A percentile compares a stretch with the other conserved stretches of the same genome.
phyloP scores from a whole-genome alignment of 2,329 filamentous ascomycete genomes.

The Dactylellina haptotyla region DNA sequence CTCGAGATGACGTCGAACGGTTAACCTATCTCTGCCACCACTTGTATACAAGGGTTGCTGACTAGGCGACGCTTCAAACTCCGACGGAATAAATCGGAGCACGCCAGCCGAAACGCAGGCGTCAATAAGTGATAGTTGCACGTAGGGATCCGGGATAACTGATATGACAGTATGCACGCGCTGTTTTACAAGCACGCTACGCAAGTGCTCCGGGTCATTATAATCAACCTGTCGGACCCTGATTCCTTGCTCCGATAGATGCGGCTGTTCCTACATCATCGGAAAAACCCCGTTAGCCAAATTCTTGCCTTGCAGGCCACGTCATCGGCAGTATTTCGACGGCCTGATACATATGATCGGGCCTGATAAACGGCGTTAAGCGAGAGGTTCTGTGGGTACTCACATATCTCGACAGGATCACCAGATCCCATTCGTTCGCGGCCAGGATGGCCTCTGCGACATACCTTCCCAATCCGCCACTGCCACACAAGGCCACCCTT shows the following conservation, averaged over 20 bases:
- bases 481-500: slow-evolving; percentile 57
- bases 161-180: slow-evolving; percentile 56
- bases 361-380: slow-evolving; percentile 38
- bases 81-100: slow-evolving; percentile 55
- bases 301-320: slow-evolving; percentile 30
- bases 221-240: slow-evolving; percentile 56
- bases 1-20: slow-evolving; percentile 54
- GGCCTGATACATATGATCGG: slow-evolving; percentile 8
- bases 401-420: slow-evolving; percentile 57
- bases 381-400: slow-evolving; percentile 41
- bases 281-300: slow-evolving; percentile 39
- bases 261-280: slow-evolving; percentile 51
- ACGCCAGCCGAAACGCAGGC: slow-evolving; percentile 56
- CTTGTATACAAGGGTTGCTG: slow-evolving; percentile 54
- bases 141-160: slow-evolving; percentile 45
- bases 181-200: slow-evolving; percentile 32
- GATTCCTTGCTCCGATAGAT: slow-evolving; percentile 50
- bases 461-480: slow-evolving; percentile 55
- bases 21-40: slow-evolving; percentile 52
- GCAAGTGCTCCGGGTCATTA: slow-evolving; percentile 22
- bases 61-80: slow-evolving; percentile 56
- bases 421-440: slow-evolving; percentile 54
- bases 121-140: slow-evolving; percentile 56
- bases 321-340: slow-evolving; percentile 29
- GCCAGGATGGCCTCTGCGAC: slow-evolving; percentile 54